Base-by-base conservation (phyloP, 2,329 filamentous ascomycete species). In the Ophiostoma ulmi region DNA sequence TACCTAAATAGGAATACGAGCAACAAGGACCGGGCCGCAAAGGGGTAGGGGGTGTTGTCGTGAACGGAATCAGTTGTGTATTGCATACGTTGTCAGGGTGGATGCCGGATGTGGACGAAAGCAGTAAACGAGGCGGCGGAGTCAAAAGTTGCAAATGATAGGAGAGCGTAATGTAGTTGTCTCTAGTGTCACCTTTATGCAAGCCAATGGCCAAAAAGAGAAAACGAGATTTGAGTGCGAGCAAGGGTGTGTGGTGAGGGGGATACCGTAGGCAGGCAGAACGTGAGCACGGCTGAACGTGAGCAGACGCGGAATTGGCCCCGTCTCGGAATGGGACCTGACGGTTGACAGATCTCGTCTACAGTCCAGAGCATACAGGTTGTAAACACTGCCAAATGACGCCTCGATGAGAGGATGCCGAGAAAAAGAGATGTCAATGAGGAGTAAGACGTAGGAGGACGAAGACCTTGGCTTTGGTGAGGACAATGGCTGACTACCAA, bases 1-100 rank as follows among this genome's bases (percentile, higher is more conserved):
- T 61, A 7, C 67, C 67, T 17, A 69, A 69, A 41, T 11, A 38
- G 52, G 67, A 38, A 69, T 61, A 69, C 67, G 67, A 69, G 52
- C 20, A 48, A 48, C 2, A 31, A 68, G 44, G 67, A n/a, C 17
- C 48, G 67, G 44, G 65, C 65, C 65, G 65, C 6, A 2, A 38
- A 41, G 39, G 22, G 13, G n/a, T 14, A 38, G 14, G 63, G 14
- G 36, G 55, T 14, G 22, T 31, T 13, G 31, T 14, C 17, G 31
- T n/a, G 31, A 20, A 64, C 35, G 31, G 35, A 20, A 36, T 13
- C 22, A 14, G 14, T n/a, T 31, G 10, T 13, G 55, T 14, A n/a
- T 52, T 31, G n/a, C n/a, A 20, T 36, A 35, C 17, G 6, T 38
- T 20, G 31, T 17, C 20, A 31, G 14, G 13, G n/a, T 26, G 52